Conservation (phyloP, 2,329 filamentous ascomycete genomes). For the Colletotrichum theobromicola region DNA sequence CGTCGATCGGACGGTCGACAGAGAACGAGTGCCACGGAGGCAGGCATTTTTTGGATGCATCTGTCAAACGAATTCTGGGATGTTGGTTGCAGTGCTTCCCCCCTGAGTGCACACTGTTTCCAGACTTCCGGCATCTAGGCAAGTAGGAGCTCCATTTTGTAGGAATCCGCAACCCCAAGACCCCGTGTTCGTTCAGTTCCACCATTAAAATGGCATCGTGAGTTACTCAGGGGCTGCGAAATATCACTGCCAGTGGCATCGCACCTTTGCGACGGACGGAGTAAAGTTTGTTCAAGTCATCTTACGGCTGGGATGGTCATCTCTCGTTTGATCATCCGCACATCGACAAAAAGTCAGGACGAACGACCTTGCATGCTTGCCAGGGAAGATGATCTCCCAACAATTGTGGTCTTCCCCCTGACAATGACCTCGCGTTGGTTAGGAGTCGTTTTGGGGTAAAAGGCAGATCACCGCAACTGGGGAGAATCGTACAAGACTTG, state of each 20-base stretch:
- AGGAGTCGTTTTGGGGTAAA: background rate
- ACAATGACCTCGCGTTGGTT: background rate
- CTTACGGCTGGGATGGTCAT: background rate
- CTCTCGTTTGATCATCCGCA: background rate
- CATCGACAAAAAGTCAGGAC: background rate
- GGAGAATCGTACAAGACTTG: background rate
- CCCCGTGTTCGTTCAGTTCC: background rate
- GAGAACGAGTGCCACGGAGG: background rate
- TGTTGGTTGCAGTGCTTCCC: background rate
- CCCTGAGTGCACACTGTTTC: background rate
- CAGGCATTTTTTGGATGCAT: background rate
- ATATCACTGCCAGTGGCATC: background rate
- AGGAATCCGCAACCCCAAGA: background rate
- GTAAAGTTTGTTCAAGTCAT: background rate
- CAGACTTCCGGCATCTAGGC: background rate
- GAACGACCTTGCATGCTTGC: background rate
- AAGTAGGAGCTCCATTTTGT: background rate
- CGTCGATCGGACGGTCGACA: background rate
- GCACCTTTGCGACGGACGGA: background rate
- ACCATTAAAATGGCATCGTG: background rate
- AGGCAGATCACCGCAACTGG: background rate
- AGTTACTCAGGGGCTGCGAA: background rate
- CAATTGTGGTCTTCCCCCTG: background rate
- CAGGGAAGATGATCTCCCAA: background rate
- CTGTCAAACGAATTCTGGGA: background rate